These are phyloP conservation scores for Kodamaea sp. DNA, from an alignment of 1,139 yeast genomes.

Conservation along the genomic window DNA sequence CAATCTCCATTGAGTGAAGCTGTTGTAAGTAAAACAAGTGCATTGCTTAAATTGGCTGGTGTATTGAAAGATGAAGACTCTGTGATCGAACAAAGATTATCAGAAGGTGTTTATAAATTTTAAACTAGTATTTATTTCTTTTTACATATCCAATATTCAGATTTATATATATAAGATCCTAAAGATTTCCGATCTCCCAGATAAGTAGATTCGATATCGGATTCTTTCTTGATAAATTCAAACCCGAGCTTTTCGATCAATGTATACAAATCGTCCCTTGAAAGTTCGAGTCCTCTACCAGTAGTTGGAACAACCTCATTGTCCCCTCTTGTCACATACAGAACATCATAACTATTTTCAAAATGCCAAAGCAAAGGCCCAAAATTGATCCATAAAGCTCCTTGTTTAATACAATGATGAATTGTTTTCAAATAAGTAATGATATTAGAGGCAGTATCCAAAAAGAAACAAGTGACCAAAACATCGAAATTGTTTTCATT, in stretches of 20 bases:
- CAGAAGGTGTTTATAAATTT: conserved; percentile 20
- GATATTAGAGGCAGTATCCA: conserved; percentile 76
- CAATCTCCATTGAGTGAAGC: conserved; percentile 40
- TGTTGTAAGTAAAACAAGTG: conserved; percentile 56
- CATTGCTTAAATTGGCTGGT: conserved; percentile 58
- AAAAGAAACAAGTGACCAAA: conserved; percentile 68
- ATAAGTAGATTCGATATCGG: conserved; percentile 49
- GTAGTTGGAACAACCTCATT: conserved; percentile 29
- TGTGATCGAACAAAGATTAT: conserved; percentile 29
- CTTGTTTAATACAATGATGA: conserved; percentile 44
- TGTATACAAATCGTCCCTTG: conserved; percentile 54
- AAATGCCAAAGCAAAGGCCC: conserved; percentile 89
- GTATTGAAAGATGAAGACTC: conserved; percentile 44
- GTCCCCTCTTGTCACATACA: conserved; percentile 20
- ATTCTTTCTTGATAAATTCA: conserved; percentile 41
- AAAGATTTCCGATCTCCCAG: conserved; percentile 52
- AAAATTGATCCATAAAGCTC: conserved; percentile 76
- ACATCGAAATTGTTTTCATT: conserved; percentile 46
- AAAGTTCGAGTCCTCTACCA: conserved; percentile 59
- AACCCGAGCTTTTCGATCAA: conserved; percentile 55
- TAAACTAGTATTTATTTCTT: conserved; percentile 15
- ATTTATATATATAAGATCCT: conserved; percentile 58
- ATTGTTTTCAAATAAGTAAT: conserved; percentile 66
- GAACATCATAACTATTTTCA: conserved; percentile 49
- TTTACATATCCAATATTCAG: conserved; percentile 70